A percentile compares a stretch with the other conserved stretches of the same genome.
Evolutionary conservation across 768 basidiomycete species (phyloP).

Genomic region (Tephrocybe sp.): DNA sequence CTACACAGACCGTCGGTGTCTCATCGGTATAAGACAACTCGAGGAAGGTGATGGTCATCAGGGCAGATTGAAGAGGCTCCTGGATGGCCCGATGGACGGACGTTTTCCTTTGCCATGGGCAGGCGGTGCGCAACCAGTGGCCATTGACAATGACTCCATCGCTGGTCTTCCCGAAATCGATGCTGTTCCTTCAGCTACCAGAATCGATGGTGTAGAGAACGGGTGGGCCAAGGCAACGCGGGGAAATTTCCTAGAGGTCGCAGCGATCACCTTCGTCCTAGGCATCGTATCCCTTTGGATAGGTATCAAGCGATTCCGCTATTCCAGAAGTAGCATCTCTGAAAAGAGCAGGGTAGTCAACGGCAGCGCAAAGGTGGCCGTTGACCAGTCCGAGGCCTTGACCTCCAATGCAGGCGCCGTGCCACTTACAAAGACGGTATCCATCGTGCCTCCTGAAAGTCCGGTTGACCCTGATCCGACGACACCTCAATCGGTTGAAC

Average conservation of each 20-base stretch:
- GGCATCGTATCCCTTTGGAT: conserved; percentile 32
- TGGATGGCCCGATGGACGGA: conserved; percentile 54
- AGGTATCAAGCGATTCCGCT: conserved; percentile 22
- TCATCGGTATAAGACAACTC: conserved; percentile 60
- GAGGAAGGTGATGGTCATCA: conserved; percentile 50
- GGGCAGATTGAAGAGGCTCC: conserved; percentile 46
- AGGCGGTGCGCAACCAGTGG: conserved; percentile 10
- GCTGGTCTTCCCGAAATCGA: not conserved
- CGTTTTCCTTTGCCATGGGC: conserved; percentile 12
- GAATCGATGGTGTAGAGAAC: conserved; percentile 6
- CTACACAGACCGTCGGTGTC: conserved; percentile 50
- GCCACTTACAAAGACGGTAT: conserved; percentile 7
- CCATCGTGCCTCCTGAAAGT: not conserved
- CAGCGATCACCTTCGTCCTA: conserved; percentile 24
- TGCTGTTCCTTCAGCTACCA: not conserved
- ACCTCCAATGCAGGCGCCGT: not conserved
- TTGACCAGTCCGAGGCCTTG: not conserved
- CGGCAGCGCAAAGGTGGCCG: conserved; percentile 1
- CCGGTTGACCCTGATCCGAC: not conserved
- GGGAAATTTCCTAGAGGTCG: conserved; percentile 23
- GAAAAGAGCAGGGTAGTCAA: not conserved
- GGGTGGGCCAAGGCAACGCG: conserved; percentile 13
- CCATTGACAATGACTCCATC: conserved; percentile 6
- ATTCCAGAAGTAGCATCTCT: not conserved
- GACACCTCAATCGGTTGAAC: not conserved